Evolutionary conservation across 75 land plant species (phyloP), one percentile per base, ranked within the genome.

Genomic region (Isoetes taiwanensis): DNA sequence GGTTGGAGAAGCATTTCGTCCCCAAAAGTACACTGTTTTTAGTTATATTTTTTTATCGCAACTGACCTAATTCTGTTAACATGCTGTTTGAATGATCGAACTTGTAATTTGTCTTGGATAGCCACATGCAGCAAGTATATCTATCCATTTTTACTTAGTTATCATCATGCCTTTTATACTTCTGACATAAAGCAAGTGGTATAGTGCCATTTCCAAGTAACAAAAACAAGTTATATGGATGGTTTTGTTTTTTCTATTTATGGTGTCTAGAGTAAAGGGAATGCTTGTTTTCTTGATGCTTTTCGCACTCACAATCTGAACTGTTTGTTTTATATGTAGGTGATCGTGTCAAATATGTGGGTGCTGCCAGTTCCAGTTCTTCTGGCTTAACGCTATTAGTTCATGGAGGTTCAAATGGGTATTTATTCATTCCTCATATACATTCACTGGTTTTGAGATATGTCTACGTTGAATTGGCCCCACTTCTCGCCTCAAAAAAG

Each of bases 301-400:
- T 10, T 37, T 10, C 14, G 39, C 14, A 14, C 14, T 26, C 24
- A 28, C 63, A 58, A 55, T 5, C 29, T 12, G 52, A 10, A 61
- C 30, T 12, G 17, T 28, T 28, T 5, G 14, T n/a, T 14, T 40
- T 25, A 33, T 30, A 12, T 59, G 55, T 20, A 71, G 73, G 73
- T 46, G 73, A 71, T 59, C 72, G 71, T 17, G 73, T 71, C 39
- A 71, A 69, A 57, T 71, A 34, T 52, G 64, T 66, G 17, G 73
- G 73, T 52, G 41, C 64, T 29, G 33, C 59, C 8, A 57, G 62
- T 71, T 55, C 73, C n/a, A 41, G 63, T 35, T 30, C 62, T 25
- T 41, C 73, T 28, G 57, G 73, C 34, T 58, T 67, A 41, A 50
- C 72, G n/a, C 57, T 59, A 28, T 12, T 69, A 24, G 34, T 30